Evolutionary conservation across 345 rosid species (phyloP).

Genomic region (Syzygium aqueum): DNA sequence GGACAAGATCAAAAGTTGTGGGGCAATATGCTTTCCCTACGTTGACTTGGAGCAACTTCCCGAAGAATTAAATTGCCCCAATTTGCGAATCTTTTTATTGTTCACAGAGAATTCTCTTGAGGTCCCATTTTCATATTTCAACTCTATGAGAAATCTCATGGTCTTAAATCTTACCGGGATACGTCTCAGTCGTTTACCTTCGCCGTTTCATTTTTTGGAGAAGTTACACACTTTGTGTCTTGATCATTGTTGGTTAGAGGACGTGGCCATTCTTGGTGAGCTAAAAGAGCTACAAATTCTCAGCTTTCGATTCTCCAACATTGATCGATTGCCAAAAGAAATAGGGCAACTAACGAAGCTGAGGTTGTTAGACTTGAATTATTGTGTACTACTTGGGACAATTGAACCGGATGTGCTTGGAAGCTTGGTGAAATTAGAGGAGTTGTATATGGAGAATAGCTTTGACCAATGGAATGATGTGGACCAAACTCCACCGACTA

Average conservation of each 20-base stretch:
- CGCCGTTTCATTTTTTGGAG: too few species aligned
- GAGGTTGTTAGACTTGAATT: too few species aligned
- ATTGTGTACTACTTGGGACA: too few species aligned
- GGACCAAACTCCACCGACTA: background rate
- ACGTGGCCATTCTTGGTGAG: too few species aligned
- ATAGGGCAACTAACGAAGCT: too few species aligned
- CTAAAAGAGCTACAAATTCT: too few species aligned
- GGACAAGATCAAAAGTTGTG: background rate
- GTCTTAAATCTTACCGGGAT: too few species aligned
- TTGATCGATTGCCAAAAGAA: too few species aligned
- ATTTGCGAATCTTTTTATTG: background rate
- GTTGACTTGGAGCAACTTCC: background rate
- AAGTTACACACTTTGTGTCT: too few species aligned
- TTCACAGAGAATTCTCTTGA: background rate
- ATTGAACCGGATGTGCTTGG: background rate
- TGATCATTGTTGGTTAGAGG: too few species aligned
- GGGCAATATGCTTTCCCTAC: background rate
- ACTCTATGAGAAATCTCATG: too few species aligned
- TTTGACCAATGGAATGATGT: background rate
- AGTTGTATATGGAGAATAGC: background rate
- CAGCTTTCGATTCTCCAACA: accelerated
- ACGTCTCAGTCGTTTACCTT: accelerated
- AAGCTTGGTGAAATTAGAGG: background rate
- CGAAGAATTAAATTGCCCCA: background rate
- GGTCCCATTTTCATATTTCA: background rate